Conservation (phyloP, 1,284 basidiomycete genomes). For the Bjerkandera adusta region DNA sequence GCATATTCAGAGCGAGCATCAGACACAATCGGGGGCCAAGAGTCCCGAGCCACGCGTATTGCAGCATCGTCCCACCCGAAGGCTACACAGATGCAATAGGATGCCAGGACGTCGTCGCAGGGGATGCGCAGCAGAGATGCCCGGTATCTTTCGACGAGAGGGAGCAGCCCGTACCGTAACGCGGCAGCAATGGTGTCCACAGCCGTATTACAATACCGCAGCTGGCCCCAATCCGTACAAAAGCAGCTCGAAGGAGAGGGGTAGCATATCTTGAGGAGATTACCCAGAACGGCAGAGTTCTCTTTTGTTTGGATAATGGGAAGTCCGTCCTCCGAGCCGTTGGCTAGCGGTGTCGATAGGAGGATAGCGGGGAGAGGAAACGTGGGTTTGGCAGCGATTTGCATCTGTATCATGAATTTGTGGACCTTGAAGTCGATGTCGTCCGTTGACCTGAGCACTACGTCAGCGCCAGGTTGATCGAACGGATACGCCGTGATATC, state of each 20-base stretch:
- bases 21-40: too few species aligned
- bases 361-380: too few species aligned
- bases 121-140: neutral
- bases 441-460: constrained; percentile 28
- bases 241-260: too few species aligned
- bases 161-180: neutral
- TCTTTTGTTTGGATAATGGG: neutral
- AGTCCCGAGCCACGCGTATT: too few species aligned
- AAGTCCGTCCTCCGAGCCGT: neutral
- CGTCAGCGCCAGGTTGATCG: constrained; percentile 18
- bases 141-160: neutral
- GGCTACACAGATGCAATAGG: neutral
- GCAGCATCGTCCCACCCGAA: neutral
- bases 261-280: neutral
- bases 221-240: neutral
- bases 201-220: neutral
- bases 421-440: constrained; percentile 17
- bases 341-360: neutral
- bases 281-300: neutral
- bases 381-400: neutral
- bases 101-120: neutral
- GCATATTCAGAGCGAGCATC: too few species aligned
- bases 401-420: constrained; percentile 9
- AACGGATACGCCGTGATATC: constrained; percentile 6
- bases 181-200: neutral